Base-by-base conservation (phyloP, 306 rosid genomes). In the Fagus crenata region DNA sequence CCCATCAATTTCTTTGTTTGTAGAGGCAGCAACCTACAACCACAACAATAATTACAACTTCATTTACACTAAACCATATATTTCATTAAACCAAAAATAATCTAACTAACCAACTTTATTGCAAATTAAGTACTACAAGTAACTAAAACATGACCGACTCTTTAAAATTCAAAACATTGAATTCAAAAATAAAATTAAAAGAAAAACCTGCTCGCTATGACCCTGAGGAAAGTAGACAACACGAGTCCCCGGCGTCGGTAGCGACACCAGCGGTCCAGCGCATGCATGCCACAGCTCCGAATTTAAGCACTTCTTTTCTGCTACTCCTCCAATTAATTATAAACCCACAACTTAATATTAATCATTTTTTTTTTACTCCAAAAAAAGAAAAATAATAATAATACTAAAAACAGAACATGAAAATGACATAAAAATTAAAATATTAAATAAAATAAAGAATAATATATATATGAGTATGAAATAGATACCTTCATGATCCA, bases 261-360 rank as follows among this genome's bases (percentile, higher is more conserved):
- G 92, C 75, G 91, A 89, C 65, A 91, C 97, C 69, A 91, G 84
- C 42, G 97, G 97, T 68, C 97, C 97, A 63, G 97, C 97, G 49
- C 98, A 93, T 71, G 98, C 98, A 89, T 93, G 98, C 98, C 98
- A 93, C 68, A 93, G 90, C 94, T 93, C 97, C 77, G 97, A 91
- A 85, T 91, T 91, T 89, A 91, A 82, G 83, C 92, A 89, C 75
- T 91, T 91, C 87, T 91, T 89, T 81, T 91, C 97, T 64, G 81
- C 91, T 80, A 88, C 92, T 85, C 69, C 33, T 67, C 69, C 1
- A 15, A 15, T 3, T 53, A 15, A 53, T 53, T 53, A 53, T 15
- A 13, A 53, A 1, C 4, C 22, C 15, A 0, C 28, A 22, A 22
- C 28, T 22, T 49, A 67, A 35, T 46, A 39, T 37, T 32, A 28